Evolutionary conservation across 805 yeast genomes (phyloP).

Genomic region (Candida yuanshanica): DNA sequence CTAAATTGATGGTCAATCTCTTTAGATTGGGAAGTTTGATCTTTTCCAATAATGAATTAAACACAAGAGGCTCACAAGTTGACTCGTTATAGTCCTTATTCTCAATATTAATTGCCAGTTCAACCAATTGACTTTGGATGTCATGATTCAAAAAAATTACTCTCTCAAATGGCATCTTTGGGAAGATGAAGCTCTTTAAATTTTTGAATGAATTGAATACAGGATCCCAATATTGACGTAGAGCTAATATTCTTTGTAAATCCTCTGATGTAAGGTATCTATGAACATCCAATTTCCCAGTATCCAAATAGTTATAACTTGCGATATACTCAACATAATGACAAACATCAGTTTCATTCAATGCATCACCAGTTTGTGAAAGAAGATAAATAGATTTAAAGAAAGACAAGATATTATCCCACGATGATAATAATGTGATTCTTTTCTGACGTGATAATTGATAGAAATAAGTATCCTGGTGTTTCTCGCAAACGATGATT

Average conservation of each 20-base stretch:
- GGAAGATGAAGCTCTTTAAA: constrained; percentile 12
- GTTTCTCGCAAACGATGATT: constrained; percentile 21
- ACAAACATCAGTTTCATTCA: constrained; percentile 2
- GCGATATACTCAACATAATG: constrained; percentile 16
- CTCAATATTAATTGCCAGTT: constrained; percentile 11
- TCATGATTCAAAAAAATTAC: constrained; percentile 3
- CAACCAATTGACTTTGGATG: constrained; percentile 2
- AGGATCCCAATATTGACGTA: constrained; percentile 20
- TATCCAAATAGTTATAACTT: constrained; percentile 18
- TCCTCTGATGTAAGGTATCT: constrained; percentile 10
- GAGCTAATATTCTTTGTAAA: constrained; percentile 9
- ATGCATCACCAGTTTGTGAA: not conserved
- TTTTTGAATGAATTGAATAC: constrained; percentile 12
- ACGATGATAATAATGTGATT: constrained; percentile 15
- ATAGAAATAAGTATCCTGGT: constrained; percentile 17
- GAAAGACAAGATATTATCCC: constrained; percentile 15
- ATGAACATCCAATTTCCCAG: constrained; percentile 16
- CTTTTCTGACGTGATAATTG: constrained; percentile 6
- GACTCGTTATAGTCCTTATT: constrained; percentile 3
- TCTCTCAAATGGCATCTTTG: constrained; percentile 16
- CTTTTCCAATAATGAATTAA: not conserved
- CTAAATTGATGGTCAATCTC: constrained; percentile 10
- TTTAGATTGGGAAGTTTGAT: constrained; percentile 10
- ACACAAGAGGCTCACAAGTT: not conserved
- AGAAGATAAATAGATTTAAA: constrained; percentile 12